Evolutionary conservation across 202 grass and related monocot species (phyloP).

Genomic region (Sporobolus alterniflorus): DNA sequence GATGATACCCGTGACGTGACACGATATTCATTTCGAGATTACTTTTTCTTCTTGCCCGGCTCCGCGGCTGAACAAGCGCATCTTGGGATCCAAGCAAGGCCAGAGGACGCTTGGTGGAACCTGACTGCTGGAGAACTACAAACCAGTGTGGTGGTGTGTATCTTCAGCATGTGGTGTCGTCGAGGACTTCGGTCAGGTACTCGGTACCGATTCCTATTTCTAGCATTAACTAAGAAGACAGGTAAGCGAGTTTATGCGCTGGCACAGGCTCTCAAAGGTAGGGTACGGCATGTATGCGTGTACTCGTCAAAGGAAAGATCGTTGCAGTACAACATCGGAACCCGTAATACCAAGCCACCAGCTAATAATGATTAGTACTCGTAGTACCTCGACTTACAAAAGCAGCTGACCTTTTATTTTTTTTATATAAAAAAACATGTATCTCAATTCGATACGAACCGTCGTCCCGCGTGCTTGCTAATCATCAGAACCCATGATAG

Average conservation of each 20-base stretch:
- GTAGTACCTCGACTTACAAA: background rate
- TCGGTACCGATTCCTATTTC: background rate
- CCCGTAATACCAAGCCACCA: too few species aligned
- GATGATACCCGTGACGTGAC: background rate
- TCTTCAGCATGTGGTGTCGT: background rate
- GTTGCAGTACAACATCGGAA: too few species aligned
- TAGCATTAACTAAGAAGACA: background rate
- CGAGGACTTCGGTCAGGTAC: background rate
- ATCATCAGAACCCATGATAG: constrained; percentile 38
- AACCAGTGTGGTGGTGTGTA: background rate
- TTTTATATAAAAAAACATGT: too few species aligned
- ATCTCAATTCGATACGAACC: too few species aligned
- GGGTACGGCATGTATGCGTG: background rate
- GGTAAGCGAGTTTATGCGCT: background rate
- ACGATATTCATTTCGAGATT: constrained; percentile 8
- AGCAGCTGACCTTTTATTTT: constrained; percentile 11
- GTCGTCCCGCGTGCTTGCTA: background rate
- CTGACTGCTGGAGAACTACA: background rate
- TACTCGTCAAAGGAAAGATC: too few species aligned
- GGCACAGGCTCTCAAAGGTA: background rate
- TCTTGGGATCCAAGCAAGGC: constrained; percentile 24
- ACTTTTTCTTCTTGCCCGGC: background rate
- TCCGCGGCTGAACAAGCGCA: background rate
- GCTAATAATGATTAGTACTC: background rate
- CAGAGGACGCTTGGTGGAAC: background rate